Conservation (phyloP, 2,329 filamentous ascomycete species). For the Ceratocystis albifundus region DNA sequence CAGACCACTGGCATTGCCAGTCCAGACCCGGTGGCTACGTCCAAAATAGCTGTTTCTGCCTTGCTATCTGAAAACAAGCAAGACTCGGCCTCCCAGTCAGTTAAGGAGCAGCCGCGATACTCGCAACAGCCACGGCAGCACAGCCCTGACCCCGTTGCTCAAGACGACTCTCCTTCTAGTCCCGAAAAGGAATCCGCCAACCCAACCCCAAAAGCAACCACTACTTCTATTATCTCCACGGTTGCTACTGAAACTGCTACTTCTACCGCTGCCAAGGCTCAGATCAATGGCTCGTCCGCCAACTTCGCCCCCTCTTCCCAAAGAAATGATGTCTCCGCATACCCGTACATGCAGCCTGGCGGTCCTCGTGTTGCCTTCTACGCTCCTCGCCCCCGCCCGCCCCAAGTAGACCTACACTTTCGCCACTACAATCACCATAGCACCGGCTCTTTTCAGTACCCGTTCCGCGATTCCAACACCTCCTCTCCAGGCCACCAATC, state of each 20-base stretch:
- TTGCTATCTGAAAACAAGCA: not conserved
- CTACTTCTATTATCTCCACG: not conserved
- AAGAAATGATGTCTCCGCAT: not conserved
- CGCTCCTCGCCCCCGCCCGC: constrained; percentile 17
- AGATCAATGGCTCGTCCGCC: constrained; percentile 12
- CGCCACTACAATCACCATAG: constrained; percentile 35
- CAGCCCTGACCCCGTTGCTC: not conserved
- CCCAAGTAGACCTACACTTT: constrained; percentile 24
- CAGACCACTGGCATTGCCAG: not conserved
- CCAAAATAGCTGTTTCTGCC: not conserved
- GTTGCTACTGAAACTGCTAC: not conserved
- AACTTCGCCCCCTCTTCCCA: constrained; percentile 14
- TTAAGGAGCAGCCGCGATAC: not conserved
- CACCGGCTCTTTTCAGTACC: constrained; percentile 46
- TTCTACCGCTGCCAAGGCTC: not conserved
- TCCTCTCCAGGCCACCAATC: constrained; percentile 46
- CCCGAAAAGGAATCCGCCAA: not conserved
- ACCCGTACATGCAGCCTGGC: constrained; percentile 12
- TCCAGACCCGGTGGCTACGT: not conserved
- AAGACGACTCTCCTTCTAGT: not conserved
- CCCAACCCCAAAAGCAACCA: not conserved
- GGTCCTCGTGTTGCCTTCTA: constrained; percentile 12
- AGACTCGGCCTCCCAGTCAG: not conserved
- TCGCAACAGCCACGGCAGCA: not conserved
- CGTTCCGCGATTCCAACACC: constrained; percentile 43